Percentiles rank a stretch among this genome's conserved stretches.
phyloP scores from a whole-genome alignment of 1,284 basidiomycete species.

The Pyrrhoderma lamaoense region DNA sequence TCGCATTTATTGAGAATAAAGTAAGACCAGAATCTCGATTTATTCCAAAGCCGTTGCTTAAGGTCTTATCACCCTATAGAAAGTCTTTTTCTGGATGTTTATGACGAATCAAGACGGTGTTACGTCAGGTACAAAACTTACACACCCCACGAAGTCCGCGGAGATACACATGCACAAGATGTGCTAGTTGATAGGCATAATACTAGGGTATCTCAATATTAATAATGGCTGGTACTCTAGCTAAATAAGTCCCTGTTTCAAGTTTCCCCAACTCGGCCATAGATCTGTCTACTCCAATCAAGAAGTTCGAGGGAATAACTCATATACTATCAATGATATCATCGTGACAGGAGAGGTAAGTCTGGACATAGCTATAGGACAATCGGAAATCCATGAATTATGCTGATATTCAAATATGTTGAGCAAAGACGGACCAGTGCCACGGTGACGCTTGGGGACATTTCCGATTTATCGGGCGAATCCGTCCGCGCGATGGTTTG shows the following conservation, averaged over 20 bases:
- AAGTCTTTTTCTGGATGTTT: constrained; percentile 29
- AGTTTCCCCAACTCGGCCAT: too few relatives aligned
- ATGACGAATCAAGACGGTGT: constrained; percentile 31
- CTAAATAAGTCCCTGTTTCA: too few relatives aligned
- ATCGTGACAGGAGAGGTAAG: constrained; percentile 42
- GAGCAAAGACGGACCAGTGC: constrained; percentile 30
- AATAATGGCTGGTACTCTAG: too few relatives aligned
- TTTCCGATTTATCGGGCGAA: constrained; percentile 36
- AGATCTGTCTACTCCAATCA: too few relatives aligned
- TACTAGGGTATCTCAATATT: too few relatives aligned
- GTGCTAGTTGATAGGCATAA: too few relatives aligned
- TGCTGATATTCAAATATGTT: too few relatives aligned
- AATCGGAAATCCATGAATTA: too few relatives aligned
- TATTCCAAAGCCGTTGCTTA: too few relatives aligned
- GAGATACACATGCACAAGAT: constrained; percentile 8
- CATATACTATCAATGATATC: constrained; percentile 38
- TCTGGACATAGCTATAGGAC: constrained; percentile 3
- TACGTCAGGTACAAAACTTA: constrained; percentile 38
- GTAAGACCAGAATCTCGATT: constrained; percentile 24
- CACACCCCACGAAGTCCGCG: constrained; percentile 27
- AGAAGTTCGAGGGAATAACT: too few relatives aligned
- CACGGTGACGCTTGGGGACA: constrained; percentile 44
- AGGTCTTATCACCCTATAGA: too few relatives aligned
- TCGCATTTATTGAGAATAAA: constrained; percentile 26
- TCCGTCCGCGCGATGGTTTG: constrained; percentile 44